Evolutionary conservation across 2,329 filamentous ascomycete genomes (phyloP), one percentile per base, ranked within the genome.

Genomic region (Phaeosphaeriaceae sp.): DNA sequence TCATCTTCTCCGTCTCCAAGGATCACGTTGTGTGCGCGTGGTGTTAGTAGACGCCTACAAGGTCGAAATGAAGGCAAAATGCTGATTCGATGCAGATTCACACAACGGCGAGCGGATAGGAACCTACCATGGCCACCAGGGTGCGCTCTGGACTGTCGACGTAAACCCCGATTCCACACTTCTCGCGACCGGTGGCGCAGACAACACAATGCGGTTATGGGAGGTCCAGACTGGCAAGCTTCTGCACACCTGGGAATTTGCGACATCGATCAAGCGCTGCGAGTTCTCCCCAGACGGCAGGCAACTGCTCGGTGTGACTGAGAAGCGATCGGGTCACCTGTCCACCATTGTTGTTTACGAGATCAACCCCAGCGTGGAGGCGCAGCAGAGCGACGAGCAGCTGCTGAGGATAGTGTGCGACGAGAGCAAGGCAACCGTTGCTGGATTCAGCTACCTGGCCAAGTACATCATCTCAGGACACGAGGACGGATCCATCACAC

Each of bases 171-270:
- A 93, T 73, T 91, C 90, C 65, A 92, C 91, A 73, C 88, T 99
- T 76, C 89, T 98, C 76, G 95, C 94, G 76, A 96, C 92, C 61
- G 95, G 95, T 73, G 95, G 93, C 71, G 95, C 95, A 80, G 95
- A 99, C 84, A 98, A 98, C 86, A 97, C 94, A 46, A 94, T 99
- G 81, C 89, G 93, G 75, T 86, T 99, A 74, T 99, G 95, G 95
- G 93, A 99, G 78, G 86, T 97, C 78, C 91, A 93, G 86, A 91
- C 91, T 17, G 95, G 95, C 77, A 92, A 91, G 78, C 90, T 91
- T 78, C 86, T 99, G 75, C 97, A 98, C 89, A 91, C 91, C 56
- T 99, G 95, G 95, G 93, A 99, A 70, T 97, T 97, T 82, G 89
- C 91, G 60, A 98, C 95, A 46, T 93, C 93, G 66, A 92, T 99